These are phyloP conservation scores for Ophiostoma pallidulum DNA, from an alignment of 2,329 filamentous ascomycete species.

Conservation along the genomic window DNA sequence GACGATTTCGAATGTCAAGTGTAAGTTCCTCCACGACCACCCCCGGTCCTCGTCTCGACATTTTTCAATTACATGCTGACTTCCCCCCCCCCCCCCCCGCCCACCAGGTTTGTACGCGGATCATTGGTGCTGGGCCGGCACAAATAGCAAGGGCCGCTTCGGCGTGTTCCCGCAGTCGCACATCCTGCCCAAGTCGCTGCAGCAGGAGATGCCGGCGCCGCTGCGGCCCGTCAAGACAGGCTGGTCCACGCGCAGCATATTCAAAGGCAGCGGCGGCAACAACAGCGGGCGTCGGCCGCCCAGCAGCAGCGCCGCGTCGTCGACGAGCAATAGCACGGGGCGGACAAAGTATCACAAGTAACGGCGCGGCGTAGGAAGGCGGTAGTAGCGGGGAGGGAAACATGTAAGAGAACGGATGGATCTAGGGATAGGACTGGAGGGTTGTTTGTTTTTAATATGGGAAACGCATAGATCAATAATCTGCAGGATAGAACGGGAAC, in stretches of 20 bases:
- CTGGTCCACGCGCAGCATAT: constrained; percentile 14
- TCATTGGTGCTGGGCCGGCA: constrained; percentile 30
- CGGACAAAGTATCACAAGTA: constrained; percentile 3
- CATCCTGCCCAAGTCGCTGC: constrained; percentile 15
- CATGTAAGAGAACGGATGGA: background rate
- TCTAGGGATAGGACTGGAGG: no score
- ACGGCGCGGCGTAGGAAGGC: background rate
- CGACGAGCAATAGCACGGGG: constrained; percentile 15
- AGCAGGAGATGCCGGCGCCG: constrained; percentile 12
- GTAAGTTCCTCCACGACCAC: no score
- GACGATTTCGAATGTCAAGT: constrained; percentile 53
- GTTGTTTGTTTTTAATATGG: no score
- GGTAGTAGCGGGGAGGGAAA: no score
- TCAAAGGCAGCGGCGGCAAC: constrained; percentile 2
- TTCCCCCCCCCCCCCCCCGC: no score
- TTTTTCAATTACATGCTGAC: no score
- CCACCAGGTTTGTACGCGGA: constrained; percentile 28
- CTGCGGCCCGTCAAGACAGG: constrained; percentile 9
- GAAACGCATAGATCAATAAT: no score
- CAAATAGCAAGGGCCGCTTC: constrained; percentile 25
- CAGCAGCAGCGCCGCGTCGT: constrained; percentile 14
- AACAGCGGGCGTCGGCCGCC: constrained; percentile 3
- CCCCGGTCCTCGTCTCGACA: no score
- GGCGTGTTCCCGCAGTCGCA: constrained; percentile 26
- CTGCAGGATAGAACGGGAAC: no score